These are phyloP conservation scores for Boletus reticulatus DNA, from an alignment of 768 basidiomycete genomes.

Conservation along the genomic window DNA sequence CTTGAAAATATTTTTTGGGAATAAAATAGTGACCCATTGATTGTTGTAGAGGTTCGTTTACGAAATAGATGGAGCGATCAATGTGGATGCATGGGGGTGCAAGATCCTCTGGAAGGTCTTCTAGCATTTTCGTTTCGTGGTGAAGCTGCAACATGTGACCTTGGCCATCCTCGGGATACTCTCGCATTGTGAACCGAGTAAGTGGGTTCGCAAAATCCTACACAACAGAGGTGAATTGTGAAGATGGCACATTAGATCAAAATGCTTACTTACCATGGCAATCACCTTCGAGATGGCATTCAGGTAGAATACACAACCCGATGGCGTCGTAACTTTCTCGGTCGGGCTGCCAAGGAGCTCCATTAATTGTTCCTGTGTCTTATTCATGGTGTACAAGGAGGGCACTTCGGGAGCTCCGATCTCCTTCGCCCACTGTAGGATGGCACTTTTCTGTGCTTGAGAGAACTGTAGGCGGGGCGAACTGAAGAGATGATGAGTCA, in stretches of 20 bases:
- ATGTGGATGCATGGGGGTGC: constrained; percentile 24
- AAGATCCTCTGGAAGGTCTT: constrained; percentile 23
- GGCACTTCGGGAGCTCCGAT: constrained; percentile 30
- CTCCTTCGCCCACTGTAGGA: constrained; percentile 29
- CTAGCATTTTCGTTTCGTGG: constrained; percentile 30
- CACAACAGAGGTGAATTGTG: too few species aligned
- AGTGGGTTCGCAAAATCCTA: constrained; percentile 24
- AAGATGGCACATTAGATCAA: too few species aligned
- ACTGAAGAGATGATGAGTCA: constrained; percentile 31
- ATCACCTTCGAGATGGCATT: constrained; percentile 19
- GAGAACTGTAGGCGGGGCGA: constrained; percentile 32
- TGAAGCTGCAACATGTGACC: constrained; percentile 22
- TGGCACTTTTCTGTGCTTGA: constrained; percentile 24
- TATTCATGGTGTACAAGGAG: constrained; percentile 21
- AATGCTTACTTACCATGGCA: constrained; percentile 13
- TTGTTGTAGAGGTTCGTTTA: constrained; percentile 23
- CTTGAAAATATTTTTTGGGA: constrained; percentile 12
- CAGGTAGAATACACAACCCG: constrained; percentile 30
- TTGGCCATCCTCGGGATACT: constrained; percentile 28
- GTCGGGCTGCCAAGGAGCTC: constrained; percentile 24
- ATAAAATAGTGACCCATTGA: constrained; percentile 9
- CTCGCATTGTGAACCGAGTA: constrained; percentile 19
- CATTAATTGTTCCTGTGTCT: constrained; percentile 15
- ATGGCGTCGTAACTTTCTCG: constrained; percentile 13
- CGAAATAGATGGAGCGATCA: constrained; percentile 18